phyloP scores from a whole-genome alignment of 176 grass and related monocot species.

The Alopecurus myosuroides region DNA sequence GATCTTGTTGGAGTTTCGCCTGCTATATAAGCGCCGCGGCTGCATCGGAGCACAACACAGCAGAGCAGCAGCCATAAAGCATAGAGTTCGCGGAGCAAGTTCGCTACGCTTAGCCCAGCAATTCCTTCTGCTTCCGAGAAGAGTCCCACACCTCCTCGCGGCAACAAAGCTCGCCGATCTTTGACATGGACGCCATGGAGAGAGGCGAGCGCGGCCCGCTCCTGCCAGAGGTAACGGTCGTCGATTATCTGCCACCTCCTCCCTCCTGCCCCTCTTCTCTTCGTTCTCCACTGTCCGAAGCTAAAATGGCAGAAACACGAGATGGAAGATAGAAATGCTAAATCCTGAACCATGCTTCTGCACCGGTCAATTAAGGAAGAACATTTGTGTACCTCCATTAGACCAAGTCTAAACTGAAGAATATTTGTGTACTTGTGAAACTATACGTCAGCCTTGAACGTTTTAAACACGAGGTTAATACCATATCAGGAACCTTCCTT shows the following conservation, averaged over 20 bases:
- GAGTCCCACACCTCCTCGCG: neutral
- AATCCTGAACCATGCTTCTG: neutral
- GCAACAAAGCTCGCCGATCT: too few relatives aligned
- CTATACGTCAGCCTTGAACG: neutral
- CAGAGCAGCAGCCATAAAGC: neutral
- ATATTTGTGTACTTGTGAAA: too few relatives aligned
- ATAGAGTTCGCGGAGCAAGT: too few relatives aligned
- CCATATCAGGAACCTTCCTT: neutral
- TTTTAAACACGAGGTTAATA: neutral
- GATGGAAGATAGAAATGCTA: neutral
- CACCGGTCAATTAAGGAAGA: neutral
- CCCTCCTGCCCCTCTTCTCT: neutral
- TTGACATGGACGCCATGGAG: conserved; percentile 44
- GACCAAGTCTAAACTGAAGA: neutral
- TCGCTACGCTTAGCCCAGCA: neutral
- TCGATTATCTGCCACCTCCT: neutral
- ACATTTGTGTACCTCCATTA: neutral
- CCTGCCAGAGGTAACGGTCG: conserved; percentile 25
- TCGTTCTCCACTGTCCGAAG: neutral
- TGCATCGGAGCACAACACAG: neutral
- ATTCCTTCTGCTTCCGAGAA: neutral
- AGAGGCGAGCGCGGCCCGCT: conserved; percentile 17
- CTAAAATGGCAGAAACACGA: neutral
- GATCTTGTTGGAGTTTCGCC: neutral
- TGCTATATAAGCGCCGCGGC: conserved; percentile 19